Evolutionary conservation across 1,284 basidiomycete species (phyloP).

Genomic region (Ceraceosorus bombacis): DNA sequence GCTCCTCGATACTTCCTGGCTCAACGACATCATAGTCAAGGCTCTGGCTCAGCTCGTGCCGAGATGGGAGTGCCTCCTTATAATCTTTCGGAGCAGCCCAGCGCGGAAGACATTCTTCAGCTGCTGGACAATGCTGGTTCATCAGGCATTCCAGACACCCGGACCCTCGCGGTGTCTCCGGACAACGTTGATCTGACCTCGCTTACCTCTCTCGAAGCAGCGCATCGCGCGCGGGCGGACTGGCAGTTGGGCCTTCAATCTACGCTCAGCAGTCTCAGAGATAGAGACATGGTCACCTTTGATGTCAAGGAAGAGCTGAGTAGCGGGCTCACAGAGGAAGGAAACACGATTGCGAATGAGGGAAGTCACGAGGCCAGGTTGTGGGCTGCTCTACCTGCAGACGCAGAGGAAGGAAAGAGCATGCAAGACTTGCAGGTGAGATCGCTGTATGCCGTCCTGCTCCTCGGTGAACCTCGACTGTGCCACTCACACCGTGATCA

Average conservation of each 20-base stretch:
- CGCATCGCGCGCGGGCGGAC: conserved; percentile 34
- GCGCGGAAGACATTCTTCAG: conserved; percentile 3
- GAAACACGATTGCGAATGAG: conserved; percentile 15
- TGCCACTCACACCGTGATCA: not conserved
- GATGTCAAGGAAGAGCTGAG: conserved; percentile 32
- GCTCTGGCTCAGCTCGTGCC: too few species aligned
- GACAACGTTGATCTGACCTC: not conserved
- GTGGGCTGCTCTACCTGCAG: conserved; percentile 34
- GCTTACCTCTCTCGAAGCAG: conserved; percentile 5
- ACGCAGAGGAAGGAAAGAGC: conserved; percentile 28
- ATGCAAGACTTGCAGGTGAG: conserved; percentile 32
- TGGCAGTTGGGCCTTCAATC: conserved; percentile 45
- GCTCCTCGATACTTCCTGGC: too few species aligned
- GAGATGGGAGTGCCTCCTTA: too few species aligned
- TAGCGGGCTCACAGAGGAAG: conserved; percentile 21
- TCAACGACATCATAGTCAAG: too few species aligned
- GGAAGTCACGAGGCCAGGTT: conserved; percentile 44
- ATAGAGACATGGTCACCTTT: conserved; percentile 38
- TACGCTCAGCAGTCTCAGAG: conserved; percentile 37
- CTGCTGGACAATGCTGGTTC: conserved; percentile 4
- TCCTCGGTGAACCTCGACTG: not conserved
- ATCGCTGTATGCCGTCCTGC: not conserved
- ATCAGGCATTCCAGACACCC: conserved; percentile 4
- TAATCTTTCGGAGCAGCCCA: not conserved
- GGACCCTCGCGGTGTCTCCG: conserved; percentile 2